These are phyloP conservation scores for Symbiodinium natans DNA, from an alignment of 73 alveolate genomes.

Conservation along the genomic window DNA sequence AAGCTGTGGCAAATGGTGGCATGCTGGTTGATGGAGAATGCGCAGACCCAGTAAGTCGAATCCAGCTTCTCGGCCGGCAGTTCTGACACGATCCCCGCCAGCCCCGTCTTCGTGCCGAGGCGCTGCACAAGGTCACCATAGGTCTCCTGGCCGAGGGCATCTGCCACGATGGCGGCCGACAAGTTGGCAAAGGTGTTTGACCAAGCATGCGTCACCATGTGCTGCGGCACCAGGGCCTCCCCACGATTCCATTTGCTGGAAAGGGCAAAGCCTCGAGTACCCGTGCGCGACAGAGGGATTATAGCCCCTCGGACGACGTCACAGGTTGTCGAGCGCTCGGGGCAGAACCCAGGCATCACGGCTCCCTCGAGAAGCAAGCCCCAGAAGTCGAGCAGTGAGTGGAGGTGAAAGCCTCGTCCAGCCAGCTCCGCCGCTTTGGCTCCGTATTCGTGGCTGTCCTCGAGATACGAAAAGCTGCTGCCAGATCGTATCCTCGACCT, in stretches of 20 bases:
- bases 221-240: not conserved
- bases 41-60: not conserved
- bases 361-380: not conserved
- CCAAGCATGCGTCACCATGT: conserved; percentile 9
- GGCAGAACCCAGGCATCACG: not conserved
- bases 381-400: not conserved
- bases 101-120: not conserved
- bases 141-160: not conserved
- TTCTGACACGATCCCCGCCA: not conserved
- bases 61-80: not conserved
- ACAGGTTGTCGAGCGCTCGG: not conserved
- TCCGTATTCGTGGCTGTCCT: not conserved
- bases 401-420: not conserved
- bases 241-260: not conserved
- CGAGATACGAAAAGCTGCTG: not conserved
- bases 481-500: not conserved
- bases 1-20: conserved; percentile 1
- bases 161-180: conserved; percentile 3
- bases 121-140: not conserved
- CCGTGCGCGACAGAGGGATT: not conserved
- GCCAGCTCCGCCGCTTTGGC: conserved; percentile 7
- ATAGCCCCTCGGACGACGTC: conserved; percentile 6
- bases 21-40: conserved; percentile 20
- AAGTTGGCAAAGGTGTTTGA: conserved; percentile 3
- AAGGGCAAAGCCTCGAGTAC: not conserved